phyloP scores from a whole-genome alignment of 805 yeast genomes.

The Jamesozyma hellenica region DNA sequence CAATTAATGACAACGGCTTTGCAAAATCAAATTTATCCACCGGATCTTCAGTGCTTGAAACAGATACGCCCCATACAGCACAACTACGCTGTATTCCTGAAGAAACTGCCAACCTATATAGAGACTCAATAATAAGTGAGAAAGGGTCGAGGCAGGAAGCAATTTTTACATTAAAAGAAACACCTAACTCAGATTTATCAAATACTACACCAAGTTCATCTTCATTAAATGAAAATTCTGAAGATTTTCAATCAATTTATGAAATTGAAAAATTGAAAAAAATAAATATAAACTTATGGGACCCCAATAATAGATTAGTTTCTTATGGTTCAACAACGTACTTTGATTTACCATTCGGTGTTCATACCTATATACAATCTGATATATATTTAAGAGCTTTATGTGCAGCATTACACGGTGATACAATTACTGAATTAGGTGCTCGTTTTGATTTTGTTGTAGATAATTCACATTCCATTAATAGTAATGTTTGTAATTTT shows the following conservation, averaged over 20 bases:
- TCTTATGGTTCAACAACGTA: conserved; percentile 11
- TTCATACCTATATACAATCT: conserved; percentile 10
- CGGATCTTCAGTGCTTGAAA: neutral
- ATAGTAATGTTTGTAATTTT: neutral
- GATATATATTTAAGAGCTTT: conserved; percentile 11
- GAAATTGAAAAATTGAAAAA: neutral
- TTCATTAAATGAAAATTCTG: neutral
- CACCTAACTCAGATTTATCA: neutral
- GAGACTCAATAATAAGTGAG: no score
- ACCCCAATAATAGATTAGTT: conserved; percentile 12
- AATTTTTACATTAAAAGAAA: neutral
- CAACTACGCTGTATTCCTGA: no score
- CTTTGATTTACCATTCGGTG: conserved; percentile 12
- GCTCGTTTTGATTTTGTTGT: conserved; percentile 1
- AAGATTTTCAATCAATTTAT: neutral
- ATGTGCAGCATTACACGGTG: conserved; percentile 13
- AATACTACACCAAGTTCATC: neutral
- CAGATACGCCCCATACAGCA: neutral
- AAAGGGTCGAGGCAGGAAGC: no score
- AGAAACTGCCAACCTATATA: no score
- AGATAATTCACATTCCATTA: neutral
- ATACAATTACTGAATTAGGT: conserved; percentile 10
- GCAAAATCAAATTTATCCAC: no score
- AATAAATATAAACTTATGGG: conserved; percentile 9
- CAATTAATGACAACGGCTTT: neutral